Conservation (phyloP, 768 basidiomycete species). For the Lentinus brumalis region DNA sequence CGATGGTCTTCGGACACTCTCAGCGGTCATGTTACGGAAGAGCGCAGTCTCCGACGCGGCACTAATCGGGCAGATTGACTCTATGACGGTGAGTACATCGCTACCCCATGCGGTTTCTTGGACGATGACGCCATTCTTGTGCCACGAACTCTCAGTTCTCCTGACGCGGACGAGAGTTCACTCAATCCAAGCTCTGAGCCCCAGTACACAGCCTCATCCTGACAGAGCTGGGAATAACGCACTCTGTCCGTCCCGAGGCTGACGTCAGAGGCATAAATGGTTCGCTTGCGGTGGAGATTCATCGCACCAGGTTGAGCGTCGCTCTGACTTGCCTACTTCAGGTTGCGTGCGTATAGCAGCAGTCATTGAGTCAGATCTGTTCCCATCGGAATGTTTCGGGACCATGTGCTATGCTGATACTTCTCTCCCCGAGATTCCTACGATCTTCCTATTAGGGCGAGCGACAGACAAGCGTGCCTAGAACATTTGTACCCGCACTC, state of each 20-base stretch:
- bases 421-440: neutral
- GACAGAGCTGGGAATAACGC: neutral
- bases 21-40: neutral
- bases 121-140: neutral
- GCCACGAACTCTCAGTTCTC: neutral
- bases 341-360: neutral
- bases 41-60: too few species aligned
- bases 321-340: neutral
- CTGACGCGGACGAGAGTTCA: neutral
- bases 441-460: constrained; percentile 5
- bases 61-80: too few species aligned
- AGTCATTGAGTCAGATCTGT: neutral
- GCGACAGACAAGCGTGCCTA: neutral
- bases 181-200: neutral
- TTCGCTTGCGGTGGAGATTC: neutral
- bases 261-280: neutral
- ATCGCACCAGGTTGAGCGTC: neutral
- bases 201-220: neutral
- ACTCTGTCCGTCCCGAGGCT: neutral
- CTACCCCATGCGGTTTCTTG: neutral
- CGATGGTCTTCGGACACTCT: neutral
- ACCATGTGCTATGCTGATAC: constrained; percentile 8
- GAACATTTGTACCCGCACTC: neutral
- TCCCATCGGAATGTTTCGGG: neutral
- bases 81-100: neutral